phyloP scores from a whole-genome alignment of 1,284 basidiomycete species.

The Fomitopsis betulina region DNA sequence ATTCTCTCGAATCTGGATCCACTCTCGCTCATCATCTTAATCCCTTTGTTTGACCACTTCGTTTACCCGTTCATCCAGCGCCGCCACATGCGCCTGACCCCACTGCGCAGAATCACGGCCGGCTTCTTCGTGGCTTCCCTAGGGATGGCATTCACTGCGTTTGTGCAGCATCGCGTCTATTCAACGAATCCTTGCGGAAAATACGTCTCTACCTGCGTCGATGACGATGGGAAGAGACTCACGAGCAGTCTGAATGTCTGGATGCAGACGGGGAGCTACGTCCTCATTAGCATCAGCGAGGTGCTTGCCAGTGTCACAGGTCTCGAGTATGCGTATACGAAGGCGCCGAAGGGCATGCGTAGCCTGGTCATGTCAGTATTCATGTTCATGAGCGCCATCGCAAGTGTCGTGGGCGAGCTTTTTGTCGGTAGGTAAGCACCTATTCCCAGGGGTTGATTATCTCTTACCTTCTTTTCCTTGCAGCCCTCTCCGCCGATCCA shows the following conservation, averaged over 20 bases:
- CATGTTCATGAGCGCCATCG: constrained; percentile 66
- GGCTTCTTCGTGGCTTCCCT: constrained; percentile 67
- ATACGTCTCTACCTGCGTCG: constrained; percentile 47
- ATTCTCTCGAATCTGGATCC: constrained; percentile 80
- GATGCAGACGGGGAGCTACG: constrained; percentile 65
- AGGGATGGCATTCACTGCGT: constrained; percentile 64
- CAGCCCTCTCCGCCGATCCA: constrained; percentile 40
- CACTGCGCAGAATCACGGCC: constrained; percentile 69
- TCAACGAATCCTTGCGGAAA: constrained; percentile 66
- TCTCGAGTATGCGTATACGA: constrained; percentile 86
- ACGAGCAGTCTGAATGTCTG: constrained; percentile 69
- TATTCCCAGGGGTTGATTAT: no score
- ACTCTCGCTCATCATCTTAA: constrained; percentile 69
- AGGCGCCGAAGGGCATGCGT: constrained; percentile 78
- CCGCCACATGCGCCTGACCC: constrained; percentile 61
- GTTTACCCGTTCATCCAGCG: constrained; percentile 76
- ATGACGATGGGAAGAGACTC: constrained; percentile 35
- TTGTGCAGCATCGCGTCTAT: constrained; percentile 78
- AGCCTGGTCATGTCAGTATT: constrained; percentile 72
- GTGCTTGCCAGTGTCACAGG: constrained; percentile 83
- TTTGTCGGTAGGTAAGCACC: constrained; percentile 31
- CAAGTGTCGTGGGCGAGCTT: constrained; percentile 62
- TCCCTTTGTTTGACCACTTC: constrained; percentile 63
- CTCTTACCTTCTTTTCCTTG: not conserved
- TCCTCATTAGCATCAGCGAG: constrained; percentile 33